Conservation (phyloP, 208 protist species). For the Crithidia sp. region DNA sequence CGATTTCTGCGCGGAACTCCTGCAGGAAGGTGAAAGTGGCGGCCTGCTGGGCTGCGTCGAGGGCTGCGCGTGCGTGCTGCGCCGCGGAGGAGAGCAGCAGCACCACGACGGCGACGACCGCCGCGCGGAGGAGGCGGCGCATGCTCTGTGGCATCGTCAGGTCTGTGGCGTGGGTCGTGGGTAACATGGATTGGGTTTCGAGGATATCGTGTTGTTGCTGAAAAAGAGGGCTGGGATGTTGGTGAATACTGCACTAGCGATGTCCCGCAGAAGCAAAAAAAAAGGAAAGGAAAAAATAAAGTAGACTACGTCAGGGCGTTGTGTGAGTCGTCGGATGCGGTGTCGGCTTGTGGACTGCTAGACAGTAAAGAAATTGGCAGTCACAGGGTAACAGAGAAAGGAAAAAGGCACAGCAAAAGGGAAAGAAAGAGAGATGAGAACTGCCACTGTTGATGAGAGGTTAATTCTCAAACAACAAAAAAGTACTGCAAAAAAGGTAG, state of each 20-base stretch:
- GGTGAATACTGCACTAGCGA: too few species aligned
- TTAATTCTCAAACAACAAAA: not conserved
- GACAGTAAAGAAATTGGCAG: not conserved
- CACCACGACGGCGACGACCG: constrained; percentile 7
- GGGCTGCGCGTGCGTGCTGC: not conserved
- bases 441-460: too few species aligned
- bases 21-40: constrained; percentile 1
- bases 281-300: not conserved
- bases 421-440: not conserved
- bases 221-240: too few species aligned
- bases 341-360: too few species aligned
- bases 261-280: not conserved
- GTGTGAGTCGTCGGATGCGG: too few species aligned
- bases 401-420: not conserved
- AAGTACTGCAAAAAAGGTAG: too few species aligned
- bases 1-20: not conserved
- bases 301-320: too few species aligned
- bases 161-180: too few species aligned
- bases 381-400: not conserved
- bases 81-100: not conserved
- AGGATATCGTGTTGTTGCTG: too few species aligned
- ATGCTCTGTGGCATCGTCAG: not conserved
- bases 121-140: not conserved
- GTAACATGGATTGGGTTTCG: too few species aligned
- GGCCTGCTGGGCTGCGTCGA: not conserved